These are phyloP conservation scores for Pichia cactophila DNA, from an alignment of 1,139 yeast species.

Conservation along the genomic window DNA sequence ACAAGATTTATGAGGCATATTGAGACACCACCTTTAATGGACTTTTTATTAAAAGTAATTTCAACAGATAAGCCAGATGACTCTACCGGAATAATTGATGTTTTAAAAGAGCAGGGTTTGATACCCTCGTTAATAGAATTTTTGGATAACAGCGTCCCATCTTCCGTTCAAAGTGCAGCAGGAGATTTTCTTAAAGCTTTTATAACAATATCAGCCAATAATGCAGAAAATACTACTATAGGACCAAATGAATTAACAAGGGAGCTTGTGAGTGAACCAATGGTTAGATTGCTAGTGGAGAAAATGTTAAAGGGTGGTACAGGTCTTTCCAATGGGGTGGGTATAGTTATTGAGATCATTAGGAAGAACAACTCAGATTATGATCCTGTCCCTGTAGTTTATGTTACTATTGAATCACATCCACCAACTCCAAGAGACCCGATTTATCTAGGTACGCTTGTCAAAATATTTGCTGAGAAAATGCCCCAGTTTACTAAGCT, in stretches of 20 bases:
- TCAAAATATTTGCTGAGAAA: slow-evolving; percentile 69
- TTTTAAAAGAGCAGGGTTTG: slow-evolving; percentile 55
- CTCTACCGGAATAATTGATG: slow-evolving; percentile 70
- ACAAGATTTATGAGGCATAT: slow-evolving; percentile 68
- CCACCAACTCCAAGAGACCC: slow-evolving; percentile 96
- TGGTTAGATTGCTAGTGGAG: slow-evolving; percentile 58
- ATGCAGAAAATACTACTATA: slow-evolving; percentile 75
- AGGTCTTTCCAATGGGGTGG: slow-evolving; percentile 91
- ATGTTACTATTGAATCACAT: slow-evolving; percentile 80
- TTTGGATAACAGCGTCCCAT: slow-evolving; percentile 36
- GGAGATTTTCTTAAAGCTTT: slow-evolving; percentile 93
- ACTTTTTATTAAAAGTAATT: slow-evolving; percentile 65
- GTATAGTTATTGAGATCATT: slow-evolving; percentile 89
- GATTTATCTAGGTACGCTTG: slow-evolving; percentile 81
- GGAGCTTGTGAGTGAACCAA: slow-evolving; percentile 71
- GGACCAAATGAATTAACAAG: slow-evolving; percentile 96
- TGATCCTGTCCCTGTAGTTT: slow-evolving; percentile 81
- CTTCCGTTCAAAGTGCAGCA: slow-evolving; percentile 78
- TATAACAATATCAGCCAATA: slow-evolving; percentile 87
- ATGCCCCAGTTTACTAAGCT: slow-evolving; percentile 63
- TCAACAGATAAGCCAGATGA: slow-evolving; percentile 75
- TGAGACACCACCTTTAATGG: slow-evolving; percentile 83
- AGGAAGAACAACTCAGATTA: slow-evolving; percentile 94
- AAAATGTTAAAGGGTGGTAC: slow-evolving; percentile 89
- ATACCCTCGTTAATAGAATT: slow-evolving; percentile 53